Evolutionary conservation across 805 yeast genomes (phyloP), one percentile per base, ranked within the genome.

Genomic region (Hanseniaspora vineae): DNA sequence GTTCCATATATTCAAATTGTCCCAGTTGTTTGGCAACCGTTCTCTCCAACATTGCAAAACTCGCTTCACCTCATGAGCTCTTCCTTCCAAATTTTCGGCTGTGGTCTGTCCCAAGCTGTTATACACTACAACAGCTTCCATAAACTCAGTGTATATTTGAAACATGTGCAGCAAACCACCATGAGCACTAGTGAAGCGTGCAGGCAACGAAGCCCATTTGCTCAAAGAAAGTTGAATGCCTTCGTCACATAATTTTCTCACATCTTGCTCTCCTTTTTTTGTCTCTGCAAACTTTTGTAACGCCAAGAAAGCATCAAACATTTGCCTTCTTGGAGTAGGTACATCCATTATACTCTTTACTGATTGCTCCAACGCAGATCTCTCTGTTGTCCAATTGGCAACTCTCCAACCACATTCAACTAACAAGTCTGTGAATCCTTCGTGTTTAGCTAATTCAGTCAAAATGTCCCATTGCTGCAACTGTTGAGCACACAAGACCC

Each of bases 331-430:
- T 1, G 98, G 97, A 0, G 98, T 94, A 3, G 98, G 97, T 23
- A 89, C 96, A 65, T 92, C 98, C 96, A 92, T 88, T 5, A 92
- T 95, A 42, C 94, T 84, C 64, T 88, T 86, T 23, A 92, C 95
- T 1, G 95, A 83, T 58, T 86, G 96, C 59, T 89, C 97, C 37
- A 92, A 69, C 0, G 97, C 92, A 54, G 90, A 97, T 53, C 89
- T 76, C 58, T 94, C 98, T 9, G 94, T 81, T 51, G 81, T 82
- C 98, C 98, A 92, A 59, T 92, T 97, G 8, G 98, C 97, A 39
- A 92, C 95, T 58, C 99, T 75, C 99, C 99, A 92, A 37, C 97
- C 98, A 73, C 98, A 94, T 63, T 92, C 99, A n/a, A 92, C 70
- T 23, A 94, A 67, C 53, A 92, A 70, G 58, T 92, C 98, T 0